These are phyloP conservation scores for Arthrobotrys entomopaga DNA, from an alignment of 2,329 filamentous ascomycete species.

Conservation along the genomic window DNA sequence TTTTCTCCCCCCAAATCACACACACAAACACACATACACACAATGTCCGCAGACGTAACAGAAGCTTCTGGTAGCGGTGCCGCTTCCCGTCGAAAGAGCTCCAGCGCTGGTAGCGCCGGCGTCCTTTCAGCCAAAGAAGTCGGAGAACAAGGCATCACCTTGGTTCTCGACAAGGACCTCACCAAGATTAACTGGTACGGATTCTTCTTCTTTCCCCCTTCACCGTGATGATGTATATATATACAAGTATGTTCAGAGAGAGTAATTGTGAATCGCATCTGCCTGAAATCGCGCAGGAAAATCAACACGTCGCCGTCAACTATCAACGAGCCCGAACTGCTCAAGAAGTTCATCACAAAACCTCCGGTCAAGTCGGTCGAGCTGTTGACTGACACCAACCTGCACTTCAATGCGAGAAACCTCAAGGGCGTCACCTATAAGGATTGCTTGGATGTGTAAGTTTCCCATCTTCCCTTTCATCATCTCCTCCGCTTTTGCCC, in stretches of 20 bases:
- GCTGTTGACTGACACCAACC: conserved; percentile 82
- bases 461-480: conserved; percentile 1
- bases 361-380: conserved; percentile 95
- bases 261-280: not conserved
- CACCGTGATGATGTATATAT: not conserved
- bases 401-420: conserved; percentile 89
- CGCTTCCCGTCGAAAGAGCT: conserved; percentile 19
- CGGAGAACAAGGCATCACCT: not conserved
- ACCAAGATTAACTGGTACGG: conserved; percentile 2
- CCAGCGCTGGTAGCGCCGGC: conserved; percentile 35
- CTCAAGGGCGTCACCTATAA: conserved; percentile 96
- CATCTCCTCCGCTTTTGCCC: not conserved
- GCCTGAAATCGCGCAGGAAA: conserved; percentile 72
- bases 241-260: conserved; percentile 7
- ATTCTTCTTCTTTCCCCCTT: not conserved
- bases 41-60: conserved; percentile 48
- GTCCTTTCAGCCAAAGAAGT: conserved; percentile 32
- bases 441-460: conserved; percentile 80
- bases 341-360: conserved; percentile 81
- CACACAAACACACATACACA: no score
- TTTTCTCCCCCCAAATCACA: not conserved
- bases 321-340: conserved; percentile 74
- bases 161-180: not conserved
- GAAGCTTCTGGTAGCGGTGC: conserved; percentile 12
- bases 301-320: conserved; percentile 88